Evolutionary conservation across 1,284 basidiomycete genomes (phyloP).

Genomic region (Nidula niveotomentosa): DNA sequence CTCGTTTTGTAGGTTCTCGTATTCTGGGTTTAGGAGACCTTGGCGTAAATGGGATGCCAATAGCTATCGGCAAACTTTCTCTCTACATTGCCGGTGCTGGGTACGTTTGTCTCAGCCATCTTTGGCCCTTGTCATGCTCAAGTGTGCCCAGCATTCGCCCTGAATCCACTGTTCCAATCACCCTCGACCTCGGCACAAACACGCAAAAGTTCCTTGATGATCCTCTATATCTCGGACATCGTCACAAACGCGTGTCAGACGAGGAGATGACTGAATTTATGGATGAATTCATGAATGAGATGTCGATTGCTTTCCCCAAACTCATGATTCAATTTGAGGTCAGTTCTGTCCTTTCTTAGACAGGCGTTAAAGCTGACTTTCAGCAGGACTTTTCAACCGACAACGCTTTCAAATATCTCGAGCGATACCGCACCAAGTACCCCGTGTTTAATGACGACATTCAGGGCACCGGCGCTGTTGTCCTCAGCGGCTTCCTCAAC

Average conservation of each 20-base stretch:
- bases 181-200: constrained; percentile 87
- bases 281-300: constrained; percentile 92
- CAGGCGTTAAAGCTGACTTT: constrained; percentile 12
- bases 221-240: constrained; percentile 88
- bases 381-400: constrained; percentile 82
- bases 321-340: constrained; percentile 91
- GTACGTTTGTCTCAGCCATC: constrained; percentile 31
- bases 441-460: constrained; percentile 92
- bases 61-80: constrained; percentile 91
- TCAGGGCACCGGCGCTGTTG: constrained; percentile 89
- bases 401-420: constrained; percentile 83
- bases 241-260: constrained; percentile 67
- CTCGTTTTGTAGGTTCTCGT: constrained; percentile 60
- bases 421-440: constrained; percentile 72
- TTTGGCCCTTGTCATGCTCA: not conserved
- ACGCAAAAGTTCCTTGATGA: constrained; percentile 82
- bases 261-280: constrained; percentile 79
- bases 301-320: constrained; percentile 75
- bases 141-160: constrained; percentile 72
- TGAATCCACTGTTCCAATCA: constrained; percentile 84
- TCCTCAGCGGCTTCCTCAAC: constrained; percentile 89
- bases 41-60: constrained; percentile 88
- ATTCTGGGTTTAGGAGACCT: constrained; percentile 94
- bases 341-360: not conserved
- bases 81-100: constrained; percentile 90